phyloP scores from a whole-genome alignment of 768 basidiomycete species.

The Rhizopogon sp. region DNA sequence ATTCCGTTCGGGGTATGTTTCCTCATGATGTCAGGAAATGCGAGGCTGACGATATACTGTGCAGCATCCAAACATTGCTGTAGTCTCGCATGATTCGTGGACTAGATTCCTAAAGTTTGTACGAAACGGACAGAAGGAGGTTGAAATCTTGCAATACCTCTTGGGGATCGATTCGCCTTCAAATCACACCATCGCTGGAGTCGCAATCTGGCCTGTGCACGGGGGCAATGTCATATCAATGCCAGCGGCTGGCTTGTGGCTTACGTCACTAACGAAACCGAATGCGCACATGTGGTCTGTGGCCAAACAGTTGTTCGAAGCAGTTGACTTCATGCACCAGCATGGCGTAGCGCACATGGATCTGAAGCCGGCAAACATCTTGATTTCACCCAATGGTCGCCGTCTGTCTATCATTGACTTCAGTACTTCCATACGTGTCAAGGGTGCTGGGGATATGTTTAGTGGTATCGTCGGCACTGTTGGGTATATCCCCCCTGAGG shows the following conservation, averaged over 20 bases:
- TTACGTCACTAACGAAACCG: neutral
- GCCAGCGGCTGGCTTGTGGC: neutral
- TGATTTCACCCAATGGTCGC: neutral
- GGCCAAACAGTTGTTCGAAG: slow-evolving; percentile 1
- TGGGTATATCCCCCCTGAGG: neutral
- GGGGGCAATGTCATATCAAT: neutral
- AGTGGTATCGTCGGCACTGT: neutral
- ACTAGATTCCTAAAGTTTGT: neutral
- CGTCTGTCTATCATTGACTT: neutral
- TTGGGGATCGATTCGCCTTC: neutral
- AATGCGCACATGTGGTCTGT: neutral
- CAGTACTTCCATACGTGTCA: neutral
- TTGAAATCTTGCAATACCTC: slow-evolving; percentile 8
- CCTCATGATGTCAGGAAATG: neutral
- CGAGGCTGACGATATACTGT: too few species aligned
- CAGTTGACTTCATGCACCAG: slow-evolving; percentile 9
- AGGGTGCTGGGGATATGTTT: neutral
- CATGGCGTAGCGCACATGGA: slow-evolving; percentile 14
- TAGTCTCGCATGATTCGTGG: neutral
- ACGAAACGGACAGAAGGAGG: neutral
- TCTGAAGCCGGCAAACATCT: slow-evolving; percentile 8
- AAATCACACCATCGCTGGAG: slow-evolving; percentile 9
- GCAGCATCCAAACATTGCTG: too few species aligned
- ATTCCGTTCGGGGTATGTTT: neutral
- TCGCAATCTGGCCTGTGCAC: neutral